Conservation (phyloP, 371 early-diverging fungal genomes). For the Umbelopsis sp. region DNA sequence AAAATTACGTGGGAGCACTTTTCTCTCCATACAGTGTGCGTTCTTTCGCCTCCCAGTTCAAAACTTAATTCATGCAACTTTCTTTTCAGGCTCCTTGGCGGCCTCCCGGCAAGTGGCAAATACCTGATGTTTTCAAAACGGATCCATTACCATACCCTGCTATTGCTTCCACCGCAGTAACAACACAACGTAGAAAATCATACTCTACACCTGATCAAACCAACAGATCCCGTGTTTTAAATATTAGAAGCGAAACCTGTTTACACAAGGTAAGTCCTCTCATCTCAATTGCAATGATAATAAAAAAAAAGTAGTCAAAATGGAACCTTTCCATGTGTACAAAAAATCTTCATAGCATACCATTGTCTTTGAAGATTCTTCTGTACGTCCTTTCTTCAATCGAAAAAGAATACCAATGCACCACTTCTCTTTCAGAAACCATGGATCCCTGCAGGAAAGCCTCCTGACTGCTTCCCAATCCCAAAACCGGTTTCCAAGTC, state of each 20-base stretch:
- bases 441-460: slow-evolving; percentile 53
- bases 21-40: no score
- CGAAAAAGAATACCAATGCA: no score
- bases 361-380: no score
- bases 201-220: slow-evolving; percentile 13
- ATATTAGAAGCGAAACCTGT: neutral
- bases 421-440: slow-evolving; percentile 27
- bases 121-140: slow-evolving; percentile 49
- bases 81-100: slow-evolving; percentile 46
- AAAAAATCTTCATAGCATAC: no score
- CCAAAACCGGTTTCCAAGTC: slow-evolving; percentile 35
- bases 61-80: neutral
- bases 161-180: neutral
- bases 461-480: slow-evolving; percentile 41
- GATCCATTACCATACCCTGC: slow-evolving; percentile 10
- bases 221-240: neutral
- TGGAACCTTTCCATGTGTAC: no score
- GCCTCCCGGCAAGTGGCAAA: slow-evolving; percentile 50
- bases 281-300: neutral
- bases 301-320: no score
- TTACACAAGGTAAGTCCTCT: slow-evolving; percentile 15
- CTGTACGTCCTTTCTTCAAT: no score
- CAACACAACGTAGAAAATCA: slow-evolving; percentile 16
- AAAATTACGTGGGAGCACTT: no score
- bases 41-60: neutral